Evolutionary conservation across 2,329 filamentous ascomycete genomes (phyloP).

Genomic region (Grosmannia clavigera): DNA sequence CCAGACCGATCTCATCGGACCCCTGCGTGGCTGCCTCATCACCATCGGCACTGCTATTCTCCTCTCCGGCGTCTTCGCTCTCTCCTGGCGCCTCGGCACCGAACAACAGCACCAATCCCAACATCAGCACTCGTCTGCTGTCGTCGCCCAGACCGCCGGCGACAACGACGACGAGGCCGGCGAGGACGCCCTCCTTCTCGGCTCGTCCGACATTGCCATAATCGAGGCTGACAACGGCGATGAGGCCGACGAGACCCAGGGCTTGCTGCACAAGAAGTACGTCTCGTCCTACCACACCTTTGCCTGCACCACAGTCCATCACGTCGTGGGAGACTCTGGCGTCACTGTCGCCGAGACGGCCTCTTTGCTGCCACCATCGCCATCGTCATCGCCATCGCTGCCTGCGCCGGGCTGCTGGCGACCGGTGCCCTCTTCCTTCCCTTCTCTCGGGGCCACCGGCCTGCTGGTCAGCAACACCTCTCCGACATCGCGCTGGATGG

Average conservation of each 20-base stretch:
- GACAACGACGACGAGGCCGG: constrained; percentile 32
- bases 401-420: constrained; percentile 24
- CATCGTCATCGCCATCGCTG: constrained; percentile 15
- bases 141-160: constrained; percentile 49
- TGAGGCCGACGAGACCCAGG: constrained; percentile 15
- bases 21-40: constrained; percentile 67
- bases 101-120: constrained; percentile 31
- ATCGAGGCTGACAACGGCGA: constrained; percentile 14
- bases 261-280: constrained; percentile 12
- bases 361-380: not conserved
- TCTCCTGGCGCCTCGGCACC: constrained; percentile 88
- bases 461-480: not conserved
- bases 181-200: constrained; percentile 39
- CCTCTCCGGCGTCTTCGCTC: constrained; percentile 73
- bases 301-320: constrained; percentile 8
- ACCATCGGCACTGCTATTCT: constrained; percentile 77
- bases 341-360: not conserved
- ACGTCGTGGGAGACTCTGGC: not conserved
- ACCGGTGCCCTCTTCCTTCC: constrained; percentile 11
- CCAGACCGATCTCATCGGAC: constrained; percentile 68
- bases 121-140: constrained; percentile 33
- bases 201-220: constrained; percentile 25
- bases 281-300: constrained; percentile 35
- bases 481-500: constrained; percentile 35
- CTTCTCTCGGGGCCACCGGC: not conserved